Conservation (phyloP, 2,329 filamentous ascomycete species). For the Fusarium penzigii region DNA sequence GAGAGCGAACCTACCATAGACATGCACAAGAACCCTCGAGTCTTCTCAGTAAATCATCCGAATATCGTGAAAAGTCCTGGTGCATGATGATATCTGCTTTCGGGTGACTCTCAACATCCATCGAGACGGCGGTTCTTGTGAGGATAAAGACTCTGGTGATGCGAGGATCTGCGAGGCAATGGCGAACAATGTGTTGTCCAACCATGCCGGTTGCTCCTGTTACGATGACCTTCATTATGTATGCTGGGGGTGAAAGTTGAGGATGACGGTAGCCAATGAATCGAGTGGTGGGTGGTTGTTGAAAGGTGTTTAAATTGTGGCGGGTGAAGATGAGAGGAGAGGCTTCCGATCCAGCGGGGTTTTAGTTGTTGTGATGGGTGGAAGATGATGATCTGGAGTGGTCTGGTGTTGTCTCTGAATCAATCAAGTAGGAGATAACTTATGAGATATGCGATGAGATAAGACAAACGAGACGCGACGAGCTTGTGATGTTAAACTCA, state of each 20-base stretch:
- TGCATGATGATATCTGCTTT: conserved; percentile 53
- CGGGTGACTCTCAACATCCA: conserved; percentile 43
- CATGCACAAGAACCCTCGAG: conserved; percentile 59
- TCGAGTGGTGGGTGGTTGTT: not conserved
- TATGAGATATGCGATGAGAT: no score
- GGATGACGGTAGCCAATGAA: not conserved
- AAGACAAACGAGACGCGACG: no score
- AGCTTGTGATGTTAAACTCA: not conserved
- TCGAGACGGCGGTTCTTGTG: conserved; percentile 47
- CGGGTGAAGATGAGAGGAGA: no score
- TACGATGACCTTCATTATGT: conserved; percentile 61
- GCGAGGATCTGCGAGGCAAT: conserved; percentile 49
- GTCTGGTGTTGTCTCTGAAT: not conserved
- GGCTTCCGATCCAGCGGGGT: no score
- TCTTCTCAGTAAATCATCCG: conserved; percentile 36
- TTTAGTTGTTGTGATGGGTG: no score
- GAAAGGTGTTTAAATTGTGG: no score
- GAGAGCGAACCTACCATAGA: conserved; percentile 56
- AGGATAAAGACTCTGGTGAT: conserved; percentile 55
- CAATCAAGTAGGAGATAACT: not conserved
- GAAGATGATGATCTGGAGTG: not conserved
- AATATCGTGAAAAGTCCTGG: conserved; percentile 55
- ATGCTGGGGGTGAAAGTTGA: not conserved
- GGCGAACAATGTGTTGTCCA: conserved; percentile 52
- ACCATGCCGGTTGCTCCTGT: conserved; percentile 60